A percentile compares a stretch with the other conserved stretches of the same genome.
phyloP scores from a whole-genome alignment of 495 filamentous ascomycete genomes.

The Margaritispora aquatica region DNA sequence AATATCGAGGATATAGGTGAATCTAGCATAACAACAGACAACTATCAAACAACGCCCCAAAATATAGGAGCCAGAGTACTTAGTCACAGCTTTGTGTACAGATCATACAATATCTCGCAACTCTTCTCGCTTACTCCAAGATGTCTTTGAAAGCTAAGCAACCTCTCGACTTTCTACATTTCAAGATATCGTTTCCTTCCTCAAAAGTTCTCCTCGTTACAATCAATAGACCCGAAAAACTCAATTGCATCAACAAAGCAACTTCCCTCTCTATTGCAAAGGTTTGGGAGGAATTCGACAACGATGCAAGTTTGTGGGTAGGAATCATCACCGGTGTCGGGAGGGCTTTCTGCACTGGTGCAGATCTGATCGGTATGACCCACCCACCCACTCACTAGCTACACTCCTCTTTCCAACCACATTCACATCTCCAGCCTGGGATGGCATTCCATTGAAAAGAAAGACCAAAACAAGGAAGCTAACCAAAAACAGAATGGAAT shows the following conservation, averaged over 20 bases:
- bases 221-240: slow-evolving; percentile 22
- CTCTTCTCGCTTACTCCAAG: neutral
- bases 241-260: slow-evolving; percentile 27
- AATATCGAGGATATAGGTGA: neutral
- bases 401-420: too few species aligned
- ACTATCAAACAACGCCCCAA: neutral
- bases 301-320: slow-evolving; percentile 21
- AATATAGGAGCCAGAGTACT: neutral
- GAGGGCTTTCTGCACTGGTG: slow-evolving; percentile 21
- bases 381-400: too few species aligned
- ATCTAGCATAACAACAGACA: neutral
- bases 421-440: too few species aligned
- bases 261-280: slow-evolving; percentile 22
- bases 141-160: neutral
- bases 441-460: too few species aligned
- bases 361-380: slow-evolving; percentile 26
- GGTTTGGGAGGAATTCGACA: slow-evolving; percentile 28
- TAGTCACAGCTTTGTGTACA: neutral
- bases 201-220: slow-evolving; percentile 26
- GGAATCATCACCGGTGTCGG: slow-evolving; percentile 19
- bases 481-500: neutral
- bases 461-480: too few species aligned
- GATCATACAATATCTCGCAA: neutral
- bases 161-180: neutral
- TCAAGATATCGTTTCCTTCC: slow-evolving; percentile 15